Evolutionary conservation across 768 basidiomycete genomes (phyloP).

Genomic region (Lactarius sanguifluus): DNA sequence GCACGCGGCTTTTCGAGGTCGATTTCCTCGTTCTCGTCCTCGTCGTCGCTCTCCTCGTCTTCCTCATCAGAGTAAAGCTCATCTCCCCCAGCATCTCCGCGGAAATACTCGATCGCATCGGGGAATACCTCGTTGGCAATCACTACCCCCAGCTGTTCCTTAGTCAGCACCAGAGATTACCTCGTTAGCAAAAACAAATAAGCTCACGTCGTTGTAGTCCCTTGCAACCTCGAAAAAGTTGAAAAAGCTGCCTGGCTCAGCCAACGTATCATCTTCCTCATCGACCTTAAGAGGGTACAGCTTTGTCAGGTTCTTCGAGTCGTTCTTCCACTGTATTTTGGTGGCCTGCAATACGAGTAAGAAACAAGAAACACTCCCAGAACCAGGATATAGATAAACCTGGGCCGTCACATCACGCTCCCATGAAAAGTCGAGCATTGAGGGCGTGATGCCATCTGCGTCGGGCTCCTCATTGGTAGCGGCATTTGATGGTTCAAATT

Average conservation of each 20-base stretch:
- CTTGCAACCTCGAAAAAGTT: slow-evolving; percentile 73
- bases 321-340: slow-evolving; percentile 81
- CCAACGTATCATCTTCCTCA: slow-evolving; percentile 59
- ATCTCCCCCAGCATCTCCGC: slow-evolving; percentile 60
- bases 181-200: neutral
- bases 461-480: slow-evolving; percentile 59
- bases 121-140: slow-evolving; percentile 80
- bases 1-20: slow-evolving; percentile 80
- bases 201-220: slow-evolving; percentile 68
- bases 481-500: slow-evolving; percentile 56
- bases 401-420: slow-evolving; percentile 66
- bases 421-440: slow-evolving; percentile 82
- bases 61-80: slow-evolving; percentile 67
- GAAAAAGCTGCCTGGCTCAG: slow-evolving; percentile 83
- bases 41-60: slow-evolving; percentile 68
- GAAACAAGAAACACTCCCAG: slow-evolving; percentile 8
- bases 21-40: slow-evolving; percentile 75
- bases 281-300: slow-evolving; percentile 65
- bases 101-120: slow-evolving; percentile 80
- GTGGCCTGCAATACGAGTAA: slow-evolving; percentile 44
- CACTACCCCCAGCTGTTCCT: slow-evolving; percentile 59
- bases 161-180: neutral
- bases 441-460: slow-evolving; percentile 70
- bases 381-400: slow-evolving; percentile 39
- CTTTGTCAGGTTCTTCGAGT: slow-evolving; percentile 74